Evolutionary conservation across 208 protist genomes (phyloP), one percentile per base, ranked within the genome.

Genomic region (Wallacemonas sp.): DNA sequence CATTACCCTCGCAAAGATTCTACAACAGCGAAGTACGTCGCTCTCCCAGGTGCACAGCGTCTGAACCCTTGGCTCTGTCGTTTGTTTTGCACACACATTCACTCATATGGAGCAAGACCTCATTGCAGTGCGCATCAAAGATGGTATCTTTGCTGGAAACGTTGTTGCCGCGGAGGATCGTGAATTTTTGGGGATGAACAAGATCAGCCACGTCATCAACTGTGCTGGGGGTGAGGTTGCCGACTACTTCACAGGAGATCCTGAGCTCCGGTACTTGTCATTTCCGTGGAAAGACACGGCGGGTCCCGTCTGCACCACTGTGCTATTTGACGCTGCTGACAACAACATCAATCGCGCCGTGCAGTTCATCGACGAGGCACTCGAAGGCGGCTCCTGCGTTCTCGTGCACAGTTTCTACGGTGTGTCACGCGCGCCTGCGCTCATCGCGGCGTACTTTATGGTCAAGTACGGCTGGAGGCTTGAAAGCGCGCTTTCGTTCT

Each of bases 71-170:
- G n/a, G n/a, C n/a, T n/a, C n/a, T n/a, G n/a, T n/a, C n/a, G n/a
- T n/a, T 32, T 54, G 24, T 54, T n/a, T 54, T 0, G 24, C 46
- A 4, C 26, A 21, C 4, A 12, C 12, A 78, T 81, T n/a, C n/a
- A n/a, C n/a, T n/a, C n/a, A n/a, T 60, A 58, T 27, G 55, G 78
- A 81, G 59, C 69, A 82, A 50, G 84, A 94, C 5, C 73, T 95
- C 26, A 81, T 95, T 66, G 93, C 93, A 13, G 86, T 96, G 27
- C 77, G 90, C 17, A 88, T 97, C 50, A 96, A 96, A 62, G 93
- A 97, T 74, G 93, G 93, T 34, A 88, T 97, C 67, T 97, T 97
- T 71, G 87, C 85, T 3, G 93, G 93, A 42, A 97, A 97, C 67
- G 67, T 78, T 10, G 76, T 80, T 24, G 87, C 85, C 10, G 84